Evolutionary conservation across 139 green algal genomes (phyloP), one percentile per base, ranked within the genome.

Genomic region (Micractinium sp.): DNA sequence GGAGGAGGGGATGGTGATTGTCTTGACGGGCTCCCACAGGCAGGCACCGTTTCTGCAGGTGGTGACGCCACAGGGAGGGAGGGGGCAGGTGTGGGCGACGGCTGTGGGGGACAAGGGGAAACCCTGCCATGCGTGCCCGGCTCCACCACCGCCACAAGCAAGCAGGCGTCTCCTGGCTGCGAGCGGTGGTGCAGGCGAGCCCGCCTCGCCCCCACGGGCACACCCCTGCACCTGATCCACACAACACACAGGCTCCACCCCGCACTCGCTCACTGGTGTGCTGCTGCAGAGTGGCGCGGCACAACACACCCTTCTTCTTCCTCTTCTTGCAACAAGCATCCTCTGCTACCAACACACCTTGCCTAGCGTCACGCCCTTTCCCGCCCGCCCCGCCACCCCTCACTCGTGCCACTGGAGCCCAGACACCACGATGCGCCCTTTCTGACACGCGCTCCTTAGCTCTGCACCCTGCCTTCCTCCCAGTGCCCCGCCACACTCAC

Each of bases 21-120:
- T 69, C 39, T 88, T 87, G 61, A 36, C 20, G 0, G 77, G 67
- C n/a, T 86, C 60, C 92, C 91, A 94, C 41, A 85, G 80, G 80
- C 89, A 92, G n/a, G 13, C 63, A 66, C 69, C 88, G 39, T 79
- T 23, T 1, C 33, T 78, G 16, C 61, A 63, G 0, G 27, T 9
- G 63, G 63, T 67, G n/a, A n/a, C n/a, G n/a, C n/a, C n/a, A n/a
- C 63, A 73, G 63, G 63, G 63, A 3, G 23, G 14, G 23, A 73
- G 63, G 23, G 22, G 14, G 63, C 63, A n/a, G 63, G 22, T 73
- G 63, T 73, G 63, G 22, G 63, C 22, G 3, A 25, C 20, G n/a
- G 63, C 63, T 73, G n/a, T 56, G 47, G 47, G 7, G 16, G 12
- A 73, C 63, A n/a, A n/a, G n/a, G n/a, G n/a, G n/a, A n/a, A n/a